Conservation (phyloP, 2,329 filamentous ascomycete species). For the Microsporum ferrugineum region DNA sequence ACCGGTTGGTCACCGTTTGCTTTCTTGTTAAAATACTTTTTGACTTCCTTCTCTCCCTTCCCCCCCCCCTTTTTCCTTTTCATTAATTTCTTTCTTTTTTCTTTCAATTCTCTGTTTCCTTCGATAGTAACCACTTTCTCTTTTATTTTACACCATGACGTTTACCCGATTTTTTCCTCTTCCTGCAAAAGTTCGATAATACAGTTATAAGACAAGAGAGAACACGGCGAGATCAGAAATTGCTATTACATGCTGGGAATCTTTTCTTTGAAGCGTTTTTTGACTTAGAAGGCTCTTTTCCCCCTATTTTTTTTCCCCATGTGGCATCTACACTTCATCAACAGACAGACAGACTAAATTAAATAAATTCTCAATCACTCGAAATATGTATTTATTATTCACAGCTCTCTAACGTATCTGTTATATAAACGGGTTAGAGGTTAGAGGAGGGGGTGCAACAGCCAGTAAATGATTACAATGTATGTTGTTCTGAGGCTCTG, state of each 20-base stretch:
- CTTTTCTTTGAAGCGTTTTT: background rate
- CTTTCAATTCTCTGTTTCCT: background rate
- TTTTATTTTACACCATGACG: background rate
- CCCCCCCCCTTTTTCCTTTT: background rate
- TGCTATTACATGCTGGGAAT: slow-evolving; percentile 2
- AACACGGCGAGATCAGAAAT: slow-evolving; percentile 4
- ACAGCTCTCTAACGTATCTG: background rate
- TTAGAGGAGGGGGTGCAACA: background rate
- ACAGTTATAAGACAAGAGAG: slow-evolving; percentile 3
- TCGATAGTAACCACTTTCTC: background rate
- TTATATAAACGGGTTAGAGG: background rate
- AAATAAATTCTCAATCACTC: background rate
- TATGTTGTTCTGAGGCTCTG: background rate
- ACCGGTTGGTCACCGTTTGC: background rate
- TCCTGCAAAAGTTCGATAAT: slow-evolving; percentile 1
- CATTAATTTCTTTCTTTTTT: background rate
- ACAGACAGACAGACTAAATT: slow-evolving; percentile 2
- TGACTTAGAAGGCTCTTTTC: background rate
- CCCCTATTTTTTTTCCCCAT: background rate
- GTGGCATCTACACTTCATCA: slow-evolving; percentile 1
- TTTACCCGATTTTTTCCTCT: background rate
- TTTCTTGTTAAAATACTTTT: slow-evolving; percentile 1
- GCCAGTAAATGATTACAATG: background rate
- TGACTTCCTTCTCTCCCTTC: background rate
- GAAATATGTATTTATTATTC: background rate